Base-by-base conservation (phyloP, 257 asterid genomes). In the Rubia yunnanensis region DNA sequence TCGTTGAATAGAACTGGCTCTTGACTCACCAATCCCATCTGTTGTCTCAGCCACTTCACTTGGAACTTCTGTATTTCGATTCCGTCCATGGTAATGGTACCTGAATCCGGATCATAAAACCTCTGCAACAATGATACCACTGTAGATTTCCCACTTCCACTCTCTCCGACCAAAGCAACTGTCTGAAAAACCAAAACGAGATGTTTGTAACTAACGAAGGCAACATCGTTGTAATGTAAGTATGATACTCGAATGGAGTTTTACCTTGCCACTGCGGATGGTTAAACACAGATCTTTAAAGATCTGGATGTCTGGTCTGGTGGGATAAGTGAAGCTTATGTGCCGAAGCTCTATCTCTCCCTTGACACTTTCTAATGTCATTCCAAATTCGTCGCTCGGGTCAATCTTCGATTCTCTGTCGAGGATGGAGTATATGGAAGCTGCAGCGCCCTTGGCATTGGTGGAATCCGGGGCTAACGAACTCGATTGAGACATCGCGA, bases 1-100 rank as follows among this genome's bases (percentile, higher is more conserved):
- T 84, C 84, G 44, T 91, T 88, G 66, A 91, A 91, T 58, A 91
- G 64, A 32, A 85, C 76, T 0, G 98, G 96, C 65, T 91, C 98
- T 76, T 91, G 98, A 78, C 98, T 86, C 55, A 91, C 98, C 0
- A 91, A 88, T 35, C 98, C 98, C 96, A 91, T 91, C 79, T 86
- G 98, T 57, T 73, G 89, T 68, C 96, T 86, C 11, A 91, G 78
- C 98, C 98, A 91, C 69, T 85, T 86, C 72, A 88, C 66, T 61
- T 85, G 86, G 73, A 92, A 79, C 74, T 84, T 86, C 8, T 75
- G 75, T 38, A 92, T 88, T 78, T 92, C 96, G 5, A 78, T 78
- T 17, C 98, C 95, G n/a, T 92, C 98, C 10, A 92, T 55, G 7
- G 79, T 77, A 28, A 92, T 81, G 11, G 64, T 79, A 3, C 96